Evolutionary conservation across 768 basidiomycete species (phyloP), one percentile per base, ranked within the genome.

Genomic region (Pulveroboletus sp.): DNA sequence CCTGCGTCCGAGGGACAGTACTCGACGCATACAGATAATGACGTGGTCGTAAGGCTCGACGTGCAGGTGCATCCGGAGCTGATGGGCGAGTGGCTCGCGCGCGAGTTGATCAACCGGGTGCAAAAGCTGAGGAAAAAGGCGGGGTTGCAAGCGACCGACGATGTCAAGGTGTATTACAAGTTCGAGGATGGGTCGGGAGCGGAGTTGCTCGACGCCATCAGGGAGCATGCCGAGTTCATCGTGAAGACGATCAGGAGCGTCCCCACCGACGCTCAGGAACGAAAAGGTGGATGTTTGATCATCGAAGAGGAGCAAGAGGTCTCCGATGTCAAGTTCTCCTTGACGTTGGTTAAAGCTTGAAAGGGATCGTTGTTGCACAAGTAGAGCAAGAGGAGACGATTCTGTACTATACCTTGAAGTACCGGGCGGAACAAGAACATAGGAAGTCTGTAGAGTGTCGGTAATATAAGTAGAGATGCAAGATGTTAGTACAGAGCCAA

Each of bases 91-190:
- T 94, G 91, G 76, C 75, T 94, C 21, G 85, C 90, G 39, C 81
- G 97, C 38, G 91, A 95, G 68, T 69, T 97, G 55, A 87, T 88
- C 54, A 95, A 94, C 57, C 86, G 94, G 45, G 85, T 97, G 36
- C 97, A 99, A 73, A 92, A 90, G 65, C 74, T 97, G 51, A 79
- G 97, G 58, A 99, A 99, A 74, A 92, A 94, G 69, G 94, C 93
- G 1, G 93, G 94, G 13, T 75, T 98, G 55, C 92, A 94, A 69
- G 87, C 95, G 17, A 94, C 93, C 7, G 97, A 99, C 64, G 91
- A 97, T 63, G 84, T 97, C 24, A 78, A 90, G 45, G 80, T 97
- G 34, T 94, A 85, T 70, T 94, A 94, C 72, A 69, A 70, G 49
- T 89, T 95, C 65, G 84, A 86, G 59, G 78, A 79, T 13, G 88